Base-by-base conservation (phyloP, 768 basidiomycete genomes). In the Collybiopsis luxurians region DNA sequence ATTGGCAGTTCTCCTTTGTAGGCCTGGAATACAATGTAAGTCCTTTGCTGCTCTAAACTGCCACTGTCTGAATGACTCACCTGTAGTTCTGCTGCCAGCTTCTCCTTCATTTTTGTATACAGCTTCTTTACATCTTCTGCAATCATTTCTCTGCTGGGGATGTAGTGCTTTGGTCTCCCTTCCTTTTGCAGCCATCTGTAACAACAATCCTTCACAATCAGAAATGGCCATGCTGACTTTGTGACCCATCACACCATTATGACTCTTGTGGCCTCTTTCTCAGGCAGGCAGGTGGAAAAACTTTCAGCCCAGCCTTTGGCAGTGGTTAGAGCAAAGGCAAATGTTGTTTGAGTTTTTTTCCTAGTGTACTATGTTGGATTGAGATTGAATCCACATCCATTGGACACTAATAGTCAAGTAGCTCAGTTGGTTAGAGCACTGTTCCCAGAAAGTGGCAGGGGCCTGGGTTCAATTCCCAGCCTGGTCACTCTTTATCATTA, bases 221-320 rank as follows among this genome's bases (percentile, higher is more conserved):
- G 60, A 53, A 73, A 72, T 0, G 74, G 75, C 0, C 66, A 61
- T 24, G 66, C 53, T 39, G 62, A 69, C 55, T 75, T 65, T 0
- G 67, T 11, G 0, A 75, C 67, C 73, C 74, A 77, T 0, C 59
- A 57, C 0, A 76, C 73, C 19, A 71, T 65, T 44, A 72, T 62
- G 0, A 64, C 69, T 30, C 69, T 71, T 28, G 39, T 57, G 34
- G 71, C 63, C 0, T 59, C 39, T 36, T 59, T 64, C n/a, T 65
- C 68, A 53, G 70, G 69, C 26, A 62, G 63, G 4, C 53, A 26
- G 55, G 69, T 65, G 0, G 68, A 71, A 61, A 70, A 76, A 0
- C 64, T 68, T 0, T 71, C 62, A 11, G 42, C 42, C 42, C 42
- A 44, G 7, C 42, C 21, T n/a, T 67, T 66, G 1, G 67, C 66